Evolutionary conservation across 2,329 filamentous ascomycete species (phyloP), one percentile per base, ranked within the genome.

Genomic region (Aspergillus quadrilineatus): DNA sequence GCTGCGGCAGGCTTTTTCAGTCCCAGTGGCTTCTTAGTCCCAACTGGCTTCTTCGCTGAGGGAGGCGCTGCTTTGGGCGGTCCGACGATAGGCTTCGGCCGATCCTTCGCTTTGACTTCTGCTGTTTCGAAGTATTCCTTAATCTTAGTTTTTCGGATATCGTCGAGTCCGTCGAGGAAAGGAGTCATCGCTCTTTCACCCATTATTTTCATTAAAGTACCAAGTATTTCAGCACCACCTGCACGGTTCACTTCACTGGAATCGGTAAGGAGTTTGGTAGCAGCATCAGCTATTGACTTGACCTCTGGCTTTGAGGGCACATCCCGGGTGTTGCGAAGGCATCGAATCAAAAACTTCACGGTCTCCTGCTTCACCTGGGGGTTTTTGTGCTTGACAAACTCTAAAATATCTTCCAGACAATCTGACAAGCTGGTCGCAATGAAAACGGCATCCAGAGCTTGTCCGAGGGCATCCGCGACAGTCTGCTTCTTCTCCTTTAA

Each of bases 201-300:
- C 78, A 97, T 90, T 54, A 99, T 97, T 78, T 97, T 99, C 94
- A 97, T 97, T 49, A 99, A 75, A 0, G 92, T 96, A 61, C 95
- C 94, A 3, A 99, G 79, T 34, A 94, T 87, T 73, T 99, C 94
- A 12, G 92, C 92, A 72, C 92, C 94, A 30, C 91, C 92, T 48
- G 93, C 88, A 75, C 94, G 86, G 57, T 96, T 85, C 3, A 83
- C 87, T 65, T 95, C 92, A 64, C 87, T 92, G 0, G 90, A 93
- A 71, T 99, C 94, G 0, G 92, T 88, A 14, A 99, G 80, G 6
- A 97, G 79, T 73, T 96, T 97, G 68, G 93, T 97, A 29, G 86
- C 87, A 1, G 86, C 84, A 66, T 97, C 94, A n/a, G 92, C 90
- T 53, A 97, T 91, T 6, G 85, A 83, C 57, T 88, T 88, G 52